phyloP scores from a whole-genome alignment of 495 filamentous ascomycete genomes.

The Aspergillus biplanus region DNA sequence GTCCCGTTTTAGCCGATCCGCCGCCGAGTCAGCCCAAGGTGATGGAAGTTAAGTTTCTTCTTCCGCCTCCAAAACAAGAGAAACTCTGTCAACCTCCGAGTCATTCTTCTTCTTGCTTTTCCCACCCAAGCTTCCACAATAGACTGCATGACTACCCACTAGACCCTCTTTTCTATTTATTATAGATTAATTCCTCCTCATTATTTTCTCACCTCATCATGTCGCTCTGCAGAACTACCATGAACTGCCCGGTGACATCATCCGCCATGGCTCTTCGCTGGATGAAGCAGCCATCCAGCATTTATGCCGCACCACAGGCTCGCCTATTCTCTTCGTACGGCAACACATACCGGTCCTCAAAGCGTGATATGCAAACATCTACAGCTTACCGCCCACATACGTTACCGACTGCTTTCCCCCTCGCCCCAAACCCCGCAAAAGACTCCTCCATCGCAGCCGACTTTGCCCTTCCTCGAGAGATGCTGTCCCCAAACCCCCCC shows the following conservation, averaged over 20 bases:
- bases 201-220: constrained; percentile 26
- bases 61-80: constrained; percentile 29
- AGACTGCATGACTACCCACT: constrained; percentile 14
- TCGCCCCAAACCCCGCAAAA: constrained; percentile 68
- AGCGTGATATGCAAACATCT: constrained; percentile 70
- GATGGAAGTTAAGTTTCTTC: constrained; percentile 12
- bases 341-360: constrained; percentile 55
- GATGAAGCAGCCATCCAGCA: constrained; percentile 45
- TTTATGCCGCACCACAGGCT: constrained; percentile 54
- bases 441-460: constrained; percentile 71
- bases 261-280: constrained; percentile 58
- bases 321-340: constrained; percentile 69
- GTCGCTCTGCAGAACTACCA: constrained; percentile 40
- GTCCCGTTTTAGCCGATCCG: constrained; percentile 26
- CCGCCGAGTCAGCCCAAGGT: constrained; percentile 6
- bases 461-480: constrained; percentile 32
- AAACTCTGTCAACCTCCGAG: constrained; percentile 12
- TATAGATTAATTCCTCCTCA: constrained; percentile 15
- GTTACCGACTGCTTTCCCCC: constrained; percentile 63
- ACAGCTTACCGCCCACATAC: constrained; percentile 78
- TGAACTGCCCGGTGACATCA: constrained; percentile 53
- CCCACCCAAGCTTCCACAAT: constrained; percentile 1
- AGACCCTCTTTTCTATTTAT: not conserved
- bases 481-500: constrained; percentile 26
- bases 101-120: constrained; percentile 25